A percentile compares a stretch with the other conserved stretches of the same genome.
Conservation (phyloP, 169 alveolate species). For the Plasmodium relictum region DNA sequence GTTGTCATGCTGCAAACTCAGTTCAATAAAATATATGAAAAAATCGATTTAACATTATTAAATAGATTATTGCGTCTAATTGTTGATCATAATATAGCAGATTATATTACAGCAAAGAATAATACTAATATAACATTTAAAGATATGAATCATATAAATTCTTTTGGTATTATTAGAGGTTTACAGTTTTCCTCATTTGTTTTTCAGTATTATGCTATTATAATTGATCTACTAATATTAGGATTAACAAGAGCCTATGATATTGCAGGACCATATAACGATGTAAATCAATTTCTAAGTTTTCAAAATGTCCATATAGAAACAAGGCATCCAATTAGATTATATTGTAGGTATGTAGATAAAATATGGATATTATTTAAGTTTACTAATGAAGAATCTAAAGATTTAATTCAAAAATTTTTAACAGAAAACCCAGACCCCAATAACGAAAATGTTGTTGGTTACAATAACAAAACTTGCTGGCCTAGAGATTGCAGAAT, state of each 20-base stretch:
- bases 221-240: conserved; percentile 94
- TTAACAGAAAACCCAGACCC: conserved; percentile 99
- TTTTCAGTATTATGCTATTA: conserved; percentile 94
- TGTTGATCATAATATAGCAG: conserved; percentile 99
- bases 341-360: conserved; percentile 98
- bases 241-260: conserved; percentile 99
- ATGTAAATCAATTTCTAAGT: conserved; percentile 96
- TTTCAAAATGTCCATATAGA: conserved; percentile 96
- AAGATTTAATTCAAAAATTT: conserved; percentile 97
- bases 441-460: conserved; percentile 99
- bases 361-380: conserved; percentile 95
- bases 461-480: conserved; percentile 99
- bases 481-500: conserved; percentile 99
- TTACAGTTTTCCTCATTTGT: conserved; percentile 98
- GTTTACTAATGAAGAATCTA: conserved; percentile 96
- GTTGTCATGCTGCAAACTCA: conserved; percentile 96
- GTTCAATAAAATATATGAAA: conserved; percentile 93
- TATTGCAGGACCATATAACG: conserved; percentile 98
- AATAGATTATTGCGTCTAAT: conserved; percentile 97
- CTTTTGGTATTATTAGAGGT: conserved; percentile 99
- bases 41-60: conserved; percentile 98
- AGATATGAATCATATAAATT: conserved; percentile 99
- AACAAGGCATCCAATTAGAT: conserved; percentile 97
- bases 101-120: conserved; percentile 99
- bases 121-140: conserved; percentile 97